These are phyloP conservation scores for Stachybotrys chartarum DNA, from an alignment of 2,329 filamentous ascomycete genomes.

Conservation along the genomic window DNA sequence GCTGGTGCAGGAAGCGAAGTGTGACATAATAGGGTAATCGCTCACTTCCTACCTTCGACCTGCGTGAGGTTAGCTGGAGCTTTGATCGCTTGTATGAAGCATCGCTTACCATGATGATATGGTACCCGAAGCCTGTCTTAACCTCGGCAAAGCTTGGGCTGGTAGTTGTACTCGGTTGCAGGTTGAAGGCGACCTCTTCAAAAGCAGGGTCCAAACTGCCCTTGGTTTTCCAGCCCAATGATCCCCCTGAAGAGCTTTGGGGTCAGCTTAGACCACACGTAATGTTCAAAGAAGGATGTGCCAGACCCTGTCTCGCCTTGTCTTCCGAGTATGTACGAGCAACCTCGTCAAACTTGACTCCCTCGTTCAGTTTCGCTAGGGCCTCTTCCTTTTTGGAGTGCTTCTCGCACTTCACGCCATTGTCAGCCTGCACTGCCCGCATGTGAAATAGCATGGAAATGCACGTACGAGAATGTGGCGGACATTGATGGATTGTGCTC, in stretches of 20 bases:
- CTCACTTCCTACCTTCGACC: conserved; percentile 34
- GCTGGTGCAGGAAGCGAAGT: background rate
- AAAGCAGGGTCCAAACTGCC: conserved; percentile 62
- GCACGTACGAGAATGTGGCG: conserved; percentile 59
- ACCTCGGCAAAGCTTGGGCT: conserved; percentile 61
- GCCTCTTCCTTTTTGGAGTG: conserved; percentile 73
- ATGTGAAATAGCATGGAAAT: background rate
- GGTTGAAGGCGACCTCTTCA: conserved; percentile 62
- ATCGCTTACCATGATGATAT: conserved; percentile 64
- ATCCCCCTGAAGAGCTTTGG: conserved; percentile 45
- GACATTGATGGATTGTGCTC: conserved; percentile 64
- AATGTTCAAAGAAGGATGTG: background rate
- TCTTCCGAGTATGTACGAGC: conserved; percentile 69
- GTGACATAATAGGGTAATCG: background rate
- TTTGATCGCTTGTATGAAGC: background rate
- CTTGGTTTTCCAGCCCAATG: conserved; percentile 66
- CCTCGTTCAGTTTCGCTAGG: conserved; percentile 57
- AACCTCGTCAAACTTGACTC: conserved; percentile 68
- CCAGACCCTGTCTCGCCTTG: conserved; percentile 59
- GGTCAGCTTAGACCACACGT: conserved; percentile 2
- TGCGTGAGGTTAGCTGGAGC: conserved; percentile 4
- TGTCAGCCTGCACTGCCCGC: conserved; percentile 2
- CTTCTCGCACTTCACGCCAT: conserved; percentile 55
- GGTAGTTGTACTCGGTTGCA: conserved; percentile 58
- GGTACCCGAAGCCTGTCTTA: conserved; percentile 71